Percentiles rank a stretch among this genome's conserved stretches.
These are phyloP conservation scores for Chloris gayana DNA, from an alignment of 176 grass and related monocot species.

Conservation along the genomic window DNA sequence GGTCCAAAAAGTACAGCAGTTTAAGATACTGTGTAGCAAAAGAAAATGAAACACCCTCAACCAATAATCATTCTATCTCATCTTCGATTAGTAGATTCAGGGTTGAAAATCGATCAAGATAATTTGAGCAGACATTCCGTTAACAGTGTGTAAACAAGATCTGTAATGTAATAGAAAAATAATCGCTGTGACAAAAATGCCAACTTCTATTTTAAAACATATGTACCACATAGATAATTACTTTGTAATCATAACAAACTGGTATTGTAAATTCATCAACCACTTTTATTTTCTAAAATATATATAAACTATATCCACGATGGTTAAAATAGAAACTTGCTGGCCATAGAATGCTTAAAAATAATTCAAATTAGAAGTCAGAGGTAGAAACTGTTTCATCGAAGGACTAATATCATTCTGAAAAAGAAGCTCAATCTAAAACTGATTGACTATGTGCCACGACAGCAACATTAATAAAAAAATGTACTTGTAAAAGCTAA, in stretches of 20 bases:
- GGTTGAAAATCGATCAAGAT: not conserved
- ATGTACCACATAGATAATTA: not conserved
- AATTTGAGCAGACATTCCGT: not conserved
- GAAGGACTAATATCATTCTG: not conserved
- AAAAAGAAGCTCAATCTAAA: slow-evolving; percentile 14
- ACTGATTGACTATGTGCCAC: slow-evolving; percentile 15
- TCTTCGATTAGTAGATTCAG: too few species aligned
- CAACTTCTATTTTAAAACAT: not conserved
- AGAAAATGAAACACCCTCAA: too few species aligned
- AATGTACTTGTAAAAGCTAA: not conserved
- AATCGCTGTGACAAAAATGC: not conserved
- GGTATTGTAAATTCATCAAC: not conserved
- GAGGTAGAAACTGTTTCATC: not conserved
- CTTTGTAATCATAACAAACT: not conserved
- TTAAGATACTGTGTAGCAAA: too few species aligned
- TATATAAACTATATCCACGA: not conserved
- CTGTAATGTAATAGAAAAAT: not conserved
- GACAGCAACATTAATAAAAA: not conserved
- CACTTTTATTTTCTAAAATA: not conserved
- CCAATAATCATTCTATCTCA: too few species aligned
- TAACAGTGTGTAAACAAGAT: not conserved
- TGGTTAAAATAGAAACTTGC: not conserved
- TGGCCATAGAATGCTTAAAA: not conserved
- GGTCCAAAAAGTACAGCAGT: too few species aligned
- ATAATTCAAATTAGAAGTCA: not conserved